Percentiles rank a stretch among this genome's conserved stretches.
Conservation (phyloP, 1,139 yeast species). For the Lodderomyces theae region DNA sequence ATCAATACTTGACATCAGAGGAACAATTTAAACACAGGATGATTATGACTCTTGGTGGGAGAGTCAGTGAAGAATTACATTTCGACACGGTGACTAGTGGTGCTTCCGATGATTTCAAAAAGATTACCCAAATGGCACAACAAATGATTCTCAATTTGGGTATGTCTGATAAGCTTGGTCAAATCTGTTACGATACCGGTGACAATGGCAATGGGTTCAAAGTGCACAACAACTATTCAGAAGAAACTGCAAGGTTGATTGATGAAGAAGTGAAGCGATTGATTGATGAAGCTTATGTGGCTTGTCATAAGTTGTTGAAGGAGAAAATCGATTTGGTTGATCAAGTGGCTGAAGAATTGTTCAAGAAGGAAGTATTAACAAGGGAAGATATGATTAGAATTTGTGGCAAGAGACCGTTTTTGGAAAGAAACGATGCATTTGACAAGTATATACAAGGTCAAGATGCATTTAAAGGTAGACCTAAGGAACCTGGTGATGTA, state of each 20-base stretch:
- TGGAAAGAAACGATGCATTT: conserved; percentile 76
- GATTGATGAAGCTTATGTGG: conserved; percentile 50
- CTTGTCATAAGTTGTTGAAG: conserved; percentile 52
- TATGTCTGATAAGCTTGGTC: conserved; percentile 70
- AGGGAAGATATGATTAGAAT: conserved; percentile 78
- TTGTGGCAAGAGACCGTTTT: conserved; percentile 73
- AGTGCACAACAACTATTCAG: conserved; percentile 68
- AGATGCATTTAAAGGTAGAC: conserved; percentile 34
- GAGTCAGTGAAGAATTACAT: conserved; percentile 76
- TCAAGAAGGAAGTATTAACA: conserved; percentile 68
- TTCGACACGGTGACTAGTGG: conserved; percentile 79
- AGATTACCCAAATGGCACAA: conserved; percentile 74
- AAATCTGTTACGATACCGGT: conserved; percentile 49
- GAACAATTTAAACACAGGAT: conserved; percentile 69
- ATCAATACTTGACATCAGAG: conserved; percentile 62
- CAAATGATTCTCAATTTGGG: conserved; percentile 76
- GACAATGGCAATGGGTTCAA: conserved; percentile 47
- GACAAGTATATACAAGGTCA: conserved; percentile 65
- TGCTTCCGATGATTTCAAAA: conserved; percentile 78
- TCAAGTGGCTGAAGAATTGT: conserved; percentile 65
- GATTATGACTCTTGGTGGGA: conserved; percentile 80
- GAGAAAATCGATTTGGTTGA: conserved; percentile 64
- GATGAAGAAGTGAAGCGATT: conserved; percentile 66
- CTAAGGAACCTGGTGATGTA: conserved; percentile 13
- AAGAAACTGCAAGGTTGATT: conserved; percentile 61